A percentile compares a stretch with the other conserved stretches of the same genome.
phyloP scores from a whole-genome alignment of 1,139 yeast species.

The Diutina siamensis region DNA sequence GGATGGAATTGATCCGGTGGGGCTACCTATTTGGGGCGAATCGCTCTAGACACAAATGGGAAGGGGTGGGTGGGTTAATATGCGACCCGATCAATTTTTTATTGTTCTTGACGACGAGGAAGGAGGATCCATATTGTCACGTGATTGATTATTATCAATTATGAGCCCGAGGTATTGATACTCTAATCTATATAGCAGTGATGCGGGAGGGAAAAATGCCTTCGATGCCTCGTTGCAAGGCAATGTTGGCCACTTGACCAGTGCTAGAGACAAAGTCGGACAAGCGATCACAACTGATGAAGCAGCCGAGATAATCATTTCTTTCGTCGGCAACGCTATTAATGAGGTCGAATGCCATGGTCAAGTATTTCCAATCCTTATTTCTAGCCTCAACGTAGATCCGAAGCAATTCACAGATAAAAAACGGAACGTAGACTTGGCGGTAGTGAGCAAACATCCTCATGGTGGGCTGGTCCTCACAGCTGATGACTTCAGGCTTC shows the following conservation, averaged over 20 bases:
- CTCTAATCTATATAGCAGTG: no score
- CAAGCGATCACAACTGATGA: conserved; percentile 48
- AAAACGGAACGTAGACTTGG: conserved; percentile 60
- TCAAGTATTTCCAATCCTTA: conserved; percentile 29
- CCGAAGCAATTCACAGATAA: conserved; percentile 51
- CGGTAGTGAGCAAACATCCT: conserved; percentile 37
- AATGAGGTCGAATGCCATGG: conserved; percentile 47
- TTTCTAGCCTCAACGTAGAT: conserved; percentile 35
- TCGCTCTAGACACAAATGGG: no score
- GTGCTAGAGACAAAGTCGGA: conserved; percentile 48
- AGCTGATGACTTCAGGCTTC: conserved; percentile 12
- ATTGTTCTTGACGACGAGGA: no score
- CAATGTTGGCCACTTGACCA: conserved; percentile 46
- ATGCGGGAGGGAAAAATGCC: conserved; percentile 20
- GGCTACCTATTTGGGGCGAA: no score
- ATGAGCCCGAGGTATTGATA: no score
- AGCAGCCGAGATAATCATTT: conserved; percentile 37
- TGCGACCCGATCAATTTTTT: no score
- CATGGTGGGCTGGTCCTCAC: conserved; percentile 6
- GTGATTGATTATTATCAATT: no score
- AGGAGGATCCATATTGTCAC: no score
- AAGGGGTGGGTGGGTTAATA: no score
- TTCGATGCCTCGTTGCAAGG: conserved; percentile 24
- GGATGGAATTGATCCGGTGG: no score
- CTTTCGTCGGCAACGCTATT: conserved; percentile 31